Conservation (phyloP, 331 rosid genomes). For the Acacia concinna region DNA sequence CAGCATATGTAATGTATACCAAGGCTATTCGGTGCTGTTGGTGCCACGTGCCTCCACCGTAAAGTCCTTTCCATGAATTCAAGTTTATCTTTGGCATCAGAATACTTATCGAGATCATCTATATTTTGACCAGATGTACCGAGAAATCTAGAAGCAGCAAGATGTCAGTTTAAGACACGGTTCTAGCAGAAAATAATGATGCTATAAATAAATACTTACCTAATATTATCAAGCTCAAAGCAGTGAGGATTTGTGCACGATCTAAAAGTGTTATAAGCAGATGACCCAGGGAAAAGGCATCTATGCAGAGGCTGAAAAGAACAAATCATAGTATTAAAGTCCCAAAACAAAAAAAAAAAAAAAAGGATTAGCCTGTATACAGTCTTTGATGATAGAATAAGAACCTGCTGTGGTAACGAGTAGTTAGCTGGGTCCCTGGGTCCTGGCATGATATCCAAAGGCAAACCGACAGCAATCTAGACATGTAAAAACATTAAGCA, state of each 20-base stretch:
- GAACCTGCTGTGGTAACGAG: constrained; percentile 94
- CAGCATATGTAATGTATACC: constrained; percentile 52
- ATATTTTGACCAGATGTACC: constrained; percentile 94
- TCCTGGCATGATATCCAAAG: constrained; percentile 98
- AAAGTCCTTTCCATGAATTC: constrained; percentile 92
- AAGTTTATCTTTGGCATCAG: constrained; percentile 77
- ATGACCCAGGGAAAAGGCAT: constrained; percentile 94
- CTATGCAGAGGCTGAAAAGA: constrained; percentile 76
- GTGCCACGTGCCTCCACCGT: constrained; percentile 96
- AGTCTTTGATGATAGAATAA: constrained; percentile 29
- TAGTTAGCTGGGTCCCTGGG: constrained; percentile 83
- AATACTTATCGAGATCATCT: constrained; percentile 87
- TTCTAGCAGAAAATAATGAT: constrained; percentile 25
- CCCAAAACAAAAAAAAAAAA: constrained; percentile 11
- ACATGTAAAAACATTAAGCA: constrained; percentile 39
- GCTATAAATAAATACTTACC: constrained; percentile 46
- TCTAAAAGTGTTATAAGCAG: constrained; percentile 83
- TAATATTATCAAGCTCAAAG: constrained; percentile 79
- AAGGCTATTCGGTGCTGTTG: constrained; percentile 96
- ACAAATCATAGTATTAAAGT: constrained; percentile 38
- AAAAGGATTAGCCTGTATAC: constrained; percentile 2
- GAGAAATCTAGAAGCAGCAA: constrained; percentile 66
- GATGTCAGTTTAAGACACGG: constrained; percentile 17
- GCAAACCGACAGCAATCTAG: constrained; percentile 79
- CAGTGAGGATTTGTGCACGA: constrained; percentile 91